Base-by-base conservation (phyloP, 1,284 basidiomycete genomes). In the Rhodotorula sp. region DNA sequence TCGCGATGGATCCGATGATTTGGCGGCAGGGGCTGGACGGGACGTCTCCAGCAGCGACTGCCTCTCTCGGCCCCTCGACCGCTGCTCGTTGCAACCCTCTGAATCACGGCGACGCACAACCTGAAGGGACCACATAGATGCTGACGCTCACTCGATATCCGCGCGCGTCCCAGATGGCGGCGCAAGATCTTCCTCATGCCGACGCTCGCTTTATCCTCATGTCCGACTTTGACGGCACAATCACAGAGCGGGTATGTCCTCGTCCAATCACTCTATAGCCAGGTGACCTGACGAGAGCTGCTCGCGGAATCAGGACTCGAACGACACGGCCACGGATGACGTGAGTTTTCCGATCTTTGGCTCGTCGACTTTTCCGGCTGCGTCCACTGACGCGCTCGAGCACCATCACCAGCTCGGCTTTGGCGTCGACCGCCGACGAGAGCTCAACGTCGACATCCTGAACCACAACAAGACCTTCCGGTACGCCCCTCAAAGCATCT, bases 151-250 rank as follows among this genome's bases (percentile, higher is more conserved):
- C n/a, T 43, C 21, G 34, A 21, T 43, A 21, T 31, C 34, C 28
- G 3, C 60, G 14, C 28, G 5, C 18, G 1, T 47, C 19, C 15
- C 60, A 70, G 64, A 62, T 67, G 60, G 28, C 55, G 23, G 19
- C 60, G 47, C 23, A 62, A 52, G 26, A 28, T 26, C 64, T 77
- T 26, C 64, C 69, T 2, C 87, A 93, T 82, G 83, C 84, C 66
- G 87, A 90, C 82, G 91, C 92, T 81, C 87, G 87, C 79, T 95
- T 92, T 77, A 88, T 94, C 45, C 90, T 92, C 50, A 84, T 95
- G 57, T 91, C 91, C 66, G 92, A 95, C 81, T 95, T 75, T 62
- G 77, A 78, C 55, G 77, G 61, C 38, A 55, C 49, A n/a, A 38
- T 55, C 62, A 60, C 68, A 26, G 62, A 43, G 5, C 66, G 58